A percentile compares a stretch with the other conserved stretches of the same genome.
phyloP scores from a whole-genome alignment of 306 rosid genomes.

The Vicia villosa region DNA sequence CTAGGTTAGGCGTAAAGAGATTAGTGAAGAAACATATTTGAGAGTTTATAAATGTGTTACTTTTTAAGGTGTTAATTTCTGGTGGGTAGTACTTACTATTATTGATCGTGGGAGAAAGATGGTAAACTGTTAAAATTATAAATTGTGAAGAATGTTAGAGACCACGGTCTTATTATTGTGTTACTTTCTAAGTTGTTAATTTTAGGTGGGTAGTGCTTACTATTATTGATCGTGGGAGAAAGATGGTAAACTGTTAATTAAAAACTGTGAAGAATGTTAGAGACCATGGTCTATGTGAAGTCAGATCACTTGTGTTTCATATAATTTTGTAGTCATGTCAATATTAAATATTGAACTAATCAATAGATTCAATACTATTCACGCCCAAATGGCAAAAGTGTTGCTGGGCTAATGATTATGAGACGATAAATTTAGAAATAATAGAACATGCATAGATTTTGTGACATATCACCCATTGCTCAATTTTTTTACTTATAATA shows the following conservation, averaged over 20 bases:
- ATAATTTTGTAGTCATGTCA: background rate
- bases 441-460: conserved; percentile 12
- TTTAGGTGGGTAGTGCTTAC: background rate
- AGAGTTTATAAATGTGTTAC: background rate
- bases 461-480: conserved; percentile 7
- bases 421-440: conserved; percentile 3
- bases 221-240: background rate
- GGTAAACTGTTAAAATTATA: background rate
- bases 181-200: conserved; percentile 15
- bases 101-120: background rate
- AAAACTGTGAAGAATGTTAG: conserved; percentile 25
- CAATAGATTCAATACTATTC: background rate
- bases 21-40: conserved; percentile 3
- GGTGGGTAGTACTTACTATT: background rate
- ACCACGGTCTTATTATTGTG: background rate
- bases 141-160: conserved; percentile 28
- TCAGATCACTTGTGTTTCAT: conserved; percentile 21
- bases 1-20: conserved; percentile 7
- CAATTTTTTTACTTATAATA: background rate
- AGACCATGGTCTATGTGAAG: conserved; percentile 2
- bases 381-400: background rate
- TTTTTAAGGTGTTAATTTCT: conserved; percentile 16
- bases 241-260: background rate
- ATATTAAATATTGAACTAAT: background rate
- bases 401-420: conserved; percentile 13